Conservation (phyloP, 306 rosid species). For the Begonia fuchsioides region DNA sequence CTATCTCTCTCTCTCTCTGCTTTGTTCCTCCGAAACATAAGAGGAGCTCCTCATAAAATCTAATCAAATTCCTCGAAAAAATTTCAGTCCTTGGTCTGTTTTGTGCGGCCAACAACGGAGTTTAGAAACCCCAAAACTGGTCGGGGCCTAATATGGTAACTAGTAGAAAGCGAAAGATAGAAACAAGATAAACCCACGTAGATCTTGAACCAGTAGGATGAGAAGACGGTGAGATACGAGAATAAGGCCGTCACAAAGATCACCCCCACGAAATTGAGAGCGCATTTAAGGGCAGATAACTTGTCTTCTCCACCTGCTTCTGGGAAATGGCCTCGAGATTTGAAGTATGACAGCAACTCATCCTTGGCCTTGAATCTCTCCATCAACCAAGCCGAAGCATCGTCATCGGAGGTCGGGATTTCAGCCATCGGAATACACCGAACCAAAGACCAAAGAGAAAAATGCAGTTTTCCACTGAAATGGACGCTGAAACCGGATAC, state of each 20-base stretch:
- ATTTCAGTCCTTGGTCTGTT: too few relatives aligned
- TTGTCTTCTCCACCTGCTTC: constrained; percentile 26
- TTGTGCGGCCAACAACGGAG: too few relatives aligned
- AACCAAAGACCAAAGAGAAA: constrained; percentile 55
- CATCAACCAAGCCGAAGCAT: constrained; percentile 61
- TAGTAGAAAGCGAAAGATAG: constrained; percentile 63
- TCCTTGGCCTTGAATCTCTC: constrained; percentile 39
- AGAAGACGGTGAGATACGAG: constrained; percentile 43
- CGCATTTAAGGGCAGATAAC: constrained; percentile 45
- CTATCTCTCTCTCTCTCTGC: too few relatives aligned
- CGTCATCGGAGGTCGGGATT: constrained; percentile 44
- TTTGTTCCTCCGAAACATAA: too few relatives aligned
- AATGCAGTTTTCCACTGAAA: constrained; percentile 50
- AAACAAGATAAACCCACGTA: constrained; percentile 62
- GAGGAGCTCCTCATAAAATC: too few relatives aligned
- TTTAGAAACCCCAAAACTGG: constrained; percentile 33
- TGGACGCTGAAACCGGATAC: constrained; percentile 36
- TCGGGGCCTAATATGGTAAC: constrained; percentile 30
- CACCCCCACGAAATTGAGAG: constrained; percentile 26
- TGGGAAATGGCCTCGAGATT: constrained; percentile 54
- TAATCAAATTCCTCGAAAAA: too few relatives aligned
- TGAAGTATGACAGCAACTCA: constrained; percentile 42
- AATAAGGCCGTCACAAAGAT: constrained; percentile 38
- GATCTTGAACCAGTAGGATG: constrained; percentile 55
- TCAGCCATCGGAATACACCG: constrained; percentile 43